Base-by-base conservation (phyloP, 495 filamentous ascomycete genomes). In the Penicillium pancosmium region DNA sequence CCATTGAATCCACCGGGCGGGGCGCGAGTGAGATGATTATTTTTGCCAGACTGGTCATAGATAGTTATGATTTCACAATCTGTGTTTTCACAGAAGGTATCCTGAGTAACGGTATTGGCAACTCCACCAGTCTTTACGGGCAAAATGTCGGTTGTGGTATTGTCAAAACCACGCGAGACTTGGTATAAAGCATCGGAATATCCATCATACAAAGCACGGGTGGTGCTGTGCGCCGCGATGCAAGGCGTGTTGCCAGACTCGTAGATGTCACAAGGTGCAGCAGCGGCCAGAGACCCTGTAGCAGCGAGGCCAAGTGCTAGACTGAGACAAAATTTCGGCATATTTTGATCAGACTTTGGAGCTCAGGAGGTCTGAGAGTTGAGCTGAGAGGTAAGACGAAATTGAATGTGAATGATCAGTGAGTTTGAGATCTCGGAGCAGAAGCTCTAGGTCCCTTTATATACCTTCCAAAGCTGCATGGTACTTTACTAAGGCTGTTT, bases 11-110 rank as follows among this genome's bases (percentile, higher is more conserved):
- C 81, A 16, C 83, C 83, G 0, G 73, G 72, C 6, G 82, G 82
- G 16, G 83, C 83, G 59, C 80, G 82, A 13, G 78, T 83, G 47
- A 85, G 83, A 58, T 85, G 75, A 59, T 86, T 86, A 3, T 73
- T 76, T 13, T 66, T 64, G 59, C 81, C 82, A 18, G 82, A 83
- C 69, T 86, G 83, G 65, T 86, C 83, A 62, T 85, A 86, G 44
- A 86, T 84, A 56, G 80, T 76, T 0, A 76, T 77, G 62, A 86
- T 86, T 34, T 83, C 70, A 63, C 83, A 86, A 50, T 80, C 85
- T 1, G 83, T 85, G 62, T 67, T 60, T 38, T 73, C 71, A 61
- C 83, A 86, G 71, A 86, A 86, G 46, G 70, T 57, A 67, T 85
- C 83, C 65, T 86, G 83, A 53, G 80, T 66, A 7, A 73, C 71